Evolutionary conservation across 441 rosid species (phyloP), one percentile per base, ranked within the genome.

Genomic region (Breynia disticha): DNA sequence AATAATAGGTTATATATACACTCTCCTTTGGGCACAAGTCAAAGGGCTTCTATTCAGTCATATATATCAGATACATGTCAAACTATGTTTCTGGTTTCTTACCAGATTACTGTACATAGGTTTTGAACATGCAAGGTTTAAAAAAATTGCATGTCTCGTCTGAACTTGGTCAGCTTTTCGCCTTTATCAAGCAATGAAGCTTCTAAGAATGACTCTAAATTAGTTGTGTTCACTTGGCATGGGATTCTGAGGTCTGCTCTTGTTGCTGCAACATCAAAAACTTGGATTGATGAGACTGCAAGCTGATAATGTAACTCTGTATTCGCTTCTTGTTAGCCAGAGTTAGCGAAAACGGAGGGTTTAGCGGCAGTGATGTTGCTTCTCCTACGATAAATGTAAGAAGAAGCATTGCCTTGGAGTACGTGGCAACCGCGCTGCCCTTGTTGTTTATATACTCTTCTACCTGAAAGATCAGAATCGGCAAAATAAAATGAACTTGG

Each of bases 331-430:
- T 71, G 60, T 67, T 57, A 32, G 77, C 74, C 60, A 62, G 64
- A 48, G 79, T 70, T 61, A 78, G 66, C 35, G 70, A 55, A 74
- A 88, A 79, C 54, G 79, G 86, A 47, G 81, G 94, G 57, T 67
- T 75, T 60, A 81, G 55, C 15, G 81, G 81, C 59, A 85, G 73
- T 71, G 74, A 74, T 44, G 62, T 48, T 48, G 96, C 91, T 71
- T 83, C 96, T 62, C 71, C 82, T n/a, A 67, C 62, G 51, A 87
- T 65, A 63, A 87, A 82, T 45, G 83, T 75, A 59, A 87, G 82
- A 37, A 87, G 76, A 61, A 82, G 72, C 78, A 71, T 63, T 42
- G 96, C 85, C 81, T 83, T 82, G 52, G 80, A 76, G 81, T 87
- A 84, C 35, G 75, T 66, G 63, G 55, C 69, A 19, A 70, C 72